Conservation (phyloP, 2,329 filamentous ascomycete genomes). For the Cytospora piceae region DNA sequence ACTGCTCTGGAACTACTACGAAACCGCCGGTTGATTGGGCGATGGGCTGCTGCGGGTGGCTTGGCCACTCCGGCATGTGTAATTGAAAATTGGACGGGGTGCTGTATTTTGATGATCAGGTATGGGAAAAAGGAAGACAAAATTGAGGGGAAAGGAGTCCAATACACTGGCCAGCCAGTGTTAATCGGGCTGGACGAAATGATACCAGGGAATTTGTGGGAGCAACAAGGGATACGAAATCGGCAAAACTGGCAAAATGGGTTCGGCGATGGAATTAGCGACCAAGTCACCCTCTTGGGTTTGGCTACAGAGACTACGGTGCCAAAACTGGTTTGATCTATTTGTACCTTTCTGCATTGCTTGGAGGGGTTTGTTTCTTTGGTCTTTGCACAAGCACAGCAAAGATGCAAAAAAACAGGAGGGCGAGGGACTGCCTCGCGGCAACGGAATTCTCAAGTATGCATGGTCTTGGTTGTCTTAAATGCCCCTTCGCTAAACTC, state of each 20-base stretch:
- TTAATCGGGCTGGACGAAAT: slow-evolving; percentile 9
- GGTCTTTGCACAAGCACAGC: slow-evolving; percentile 21
- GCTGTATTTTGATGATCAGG: slow-evolving; percentile 8
- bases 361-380: slow-evolving; percentile 1
- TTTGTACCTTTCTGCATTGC: slow-evolving; percentile 6
- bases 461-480: background rate
- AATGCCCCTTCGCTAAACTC: background rate
- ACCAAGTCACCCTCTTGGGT: background rate
- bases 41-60: slow-evolving; percentile 13
- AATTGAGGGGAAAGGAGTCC: background rate
- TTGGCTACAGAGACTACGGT: background rate
- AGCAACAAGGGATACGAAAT: background rate
- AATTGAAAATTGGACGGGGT: slow-evolving; percentile 18
- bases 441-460: slow-evolving; percentile 33
- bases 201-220: background rate
- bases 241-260: background rate
- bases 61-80: slow-evolving; percentile 19
- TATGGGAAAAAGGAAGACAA: slow-evolving; percentile 2
- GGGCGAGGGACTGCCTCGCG: slow-evolving; percentile 43
- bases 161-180: slow-evolving; percentile 5
- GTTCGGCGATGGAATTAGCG: background rate
- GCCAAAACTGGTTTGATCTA: background rate
- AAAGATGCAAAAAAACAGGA: slow-evolving; percentile 38
- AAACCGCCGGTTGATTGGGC: slow-evolving; percentile 21
- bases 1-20: slow-evolving; percentile 20